phyloP scores from a whole-genome alignment of 2,329 filamentous ascomycete species.

The Cordyceps cateniannulata region DNA sequence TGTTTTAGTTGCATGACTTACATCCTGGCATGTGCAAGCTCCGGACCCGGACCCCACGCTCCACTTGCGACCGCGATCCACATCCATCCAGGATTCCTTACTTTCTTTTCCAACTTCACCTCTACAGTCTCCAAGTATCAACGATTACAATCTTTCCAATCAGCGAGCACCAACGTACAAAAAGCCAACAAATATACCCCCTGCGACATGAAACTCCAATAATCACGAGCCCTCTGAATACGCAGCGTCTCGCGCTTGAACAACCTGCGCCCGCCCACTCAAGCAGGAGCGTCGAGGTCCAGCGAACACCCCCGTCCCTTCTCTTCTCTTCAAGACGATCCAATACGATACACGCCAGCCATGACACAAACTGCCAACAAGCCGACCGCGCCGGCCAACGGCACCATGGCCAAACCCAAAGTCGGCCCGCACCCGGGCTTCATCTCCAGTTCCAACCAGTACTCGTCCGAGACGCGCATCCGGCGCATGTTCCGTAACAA shows the following conservation, averaged over 20 bases:
- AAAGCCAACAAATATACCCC: not conserved
- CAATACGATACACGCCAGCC: not conserved
- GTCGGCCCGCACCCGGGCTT: conserved; percentile 41
- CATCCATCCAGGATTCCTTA: not conserved
- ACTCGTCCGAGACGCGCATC: conserved; percentile 75
- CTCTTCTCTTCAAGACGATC: no score
- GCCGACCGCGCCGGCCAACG: conserved; percentile 10
- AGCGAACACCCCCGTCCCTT: not conserved
- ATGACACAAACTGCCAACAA: conserved; percentile 1
- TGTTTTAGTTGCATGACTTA: not conserved
- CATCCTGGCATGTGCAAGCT: not conserved
- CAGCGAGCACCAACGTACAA: not conserved
- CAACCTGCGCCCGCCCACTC: no score
- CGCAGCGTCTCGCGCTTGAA: not conserved
- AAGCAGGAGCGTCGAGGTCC: not conserved
- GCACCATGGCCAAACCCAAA: conserved; percentile 15
- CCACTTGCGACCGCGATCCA: not conserved
- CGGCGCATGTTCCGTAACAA: conserved; percentile 64
- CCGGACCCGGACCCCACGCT: not conserved
- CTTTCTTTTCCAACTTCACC: not conserved
- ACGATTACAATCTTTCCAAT: not conserved
- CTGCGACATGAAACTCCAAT: not conserved
- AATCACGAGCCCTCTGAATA: not conserved
- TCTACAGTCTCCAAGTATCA: not conserved
- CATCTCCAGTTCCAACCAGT: conserved; percentile 54